phyloP scores from a whole-genome alignment of 2,329 filamentous ascomycete genomes.

The Diaporthe caulivora region DNA sequence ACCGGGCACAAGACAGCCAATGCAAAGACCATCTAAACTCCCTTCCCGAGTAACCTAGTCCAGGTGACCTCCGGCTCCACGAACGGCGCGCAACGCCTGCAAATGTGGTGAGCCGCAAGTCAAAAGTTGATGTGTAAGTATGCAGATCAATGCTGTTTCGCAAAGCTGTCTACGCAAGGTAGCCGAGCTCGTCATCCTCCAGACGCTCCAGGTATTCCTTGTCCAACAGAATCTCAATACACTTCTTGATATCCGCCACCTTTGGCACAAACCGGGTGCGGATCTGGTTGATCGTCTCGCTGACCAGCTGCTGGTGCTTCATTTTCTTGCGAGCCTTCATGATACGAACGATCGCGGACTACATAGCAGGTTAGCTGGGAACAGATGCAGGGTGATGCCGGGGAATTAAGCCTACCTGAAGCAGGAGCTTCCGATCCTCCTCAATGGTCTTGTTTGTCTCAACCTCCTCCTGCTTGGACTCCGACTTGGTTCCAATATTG shows the following conservation, averaged over 20 bases:
- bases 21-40: conserved; percentile 34
- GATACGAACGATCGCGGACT: conserved; percentile 99
- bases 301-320: conserved; percentile 95
- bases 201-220: conserved; percentile 98
- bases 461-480: conserved; percentile 94
- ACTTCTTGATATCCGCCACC: conserved; percentile 98
- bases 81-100: conserved; percentile 17
- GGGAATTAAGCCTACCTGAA: conserved; percentile 80
- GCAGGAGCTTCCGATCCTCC: conserved; percentile 94
- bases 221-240: conserved; percentile 97
- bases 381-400: conserved; percentile 6
- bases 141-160: conserved; percentile 22
- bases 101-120: conserved; percentile 6
- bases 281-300: conserved; percentile 96
- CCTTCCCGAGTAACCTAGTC: background rate
- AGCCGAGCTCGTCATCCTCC: conserved; percentile 93
- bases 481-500: conserved; percentile 93
- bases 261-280: conserved; percentile 93
- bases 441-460: conserved; percentile 99
- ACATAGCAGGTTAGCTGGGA: conserved; percentile 39
- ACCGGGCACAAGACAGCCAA: conserved; percentile 14
- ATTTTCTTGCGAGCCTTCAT: conserved; percentile 99
- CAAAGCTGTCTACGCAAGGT: conserved; percentile 77
- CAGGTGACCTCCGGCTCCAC: conserved; percentile 9
- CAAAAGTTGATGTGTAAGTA: conserved; percentile 26